Evolutionary conservation across 1,284 basidiomycete species (phyloP), one percentile per base, ranked within the genome.

Genomic region (Earliella scabrosa): DNA sequence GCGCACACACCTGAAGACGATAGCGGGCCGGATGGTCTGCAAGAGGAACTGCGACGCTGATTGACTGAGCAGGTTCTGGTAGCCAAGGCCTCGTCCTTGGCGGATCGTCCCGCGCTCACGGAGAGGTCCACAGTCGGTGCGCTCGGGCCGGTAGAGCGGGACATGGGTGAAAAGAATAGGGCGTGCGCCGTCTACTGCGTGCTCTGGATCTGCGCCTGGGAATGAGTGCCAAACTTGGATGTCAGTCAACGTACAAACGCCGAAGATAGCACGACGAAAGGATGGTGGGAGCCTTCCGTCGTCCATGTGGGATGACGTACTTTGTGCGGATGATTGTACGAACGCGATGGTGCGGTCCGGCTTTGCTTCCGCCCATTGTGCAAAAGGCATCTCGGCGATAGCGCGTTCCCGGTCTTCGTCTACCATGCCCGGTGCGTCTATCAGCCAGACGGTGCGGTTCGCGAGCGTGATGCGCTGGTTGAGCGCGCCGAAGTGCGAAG

Each of bases 331-430:
- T 16, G 75, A 72, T 54, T 84, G 83, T 18, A 90, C 77, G 69
- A 92, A 91, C 52, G 90, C 85, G 44, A 89, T 80, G 6, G 88
- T 77, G 14, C 92, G 90, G 26, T 81, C 82, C 10, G 70, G 71
- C 16, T 55, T 52, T 36, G 73, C 67, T 2, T 83, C 80, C 29
- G 74, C 73, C 87, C 88, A 92, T 46, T 84, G 76, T n/a, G 78
- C 75, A 58, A 77, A 81, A 1, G 73, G 65, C 50, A 73, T 64
- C 14, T 74, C 77, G 26, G 75, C 74, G 0, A 74, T 76, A 36
- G 81, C 77, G 20, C 89, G 83, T 54, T 82, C 75, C 56, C 85
- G 82, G 64, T 94, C 90, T 67, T 95, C 93, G 59, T 95, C 92
- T 10, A 91, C 89, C 32, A 94, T 77, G 10, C 83, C 82, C 0